Percentiles rank a stretch among this genome's conserved stretches.
Evolutionary conservation across 1,284 basidiomycete species (phyloP).

Genomic region (Boletus semigastroideus): DNA sequence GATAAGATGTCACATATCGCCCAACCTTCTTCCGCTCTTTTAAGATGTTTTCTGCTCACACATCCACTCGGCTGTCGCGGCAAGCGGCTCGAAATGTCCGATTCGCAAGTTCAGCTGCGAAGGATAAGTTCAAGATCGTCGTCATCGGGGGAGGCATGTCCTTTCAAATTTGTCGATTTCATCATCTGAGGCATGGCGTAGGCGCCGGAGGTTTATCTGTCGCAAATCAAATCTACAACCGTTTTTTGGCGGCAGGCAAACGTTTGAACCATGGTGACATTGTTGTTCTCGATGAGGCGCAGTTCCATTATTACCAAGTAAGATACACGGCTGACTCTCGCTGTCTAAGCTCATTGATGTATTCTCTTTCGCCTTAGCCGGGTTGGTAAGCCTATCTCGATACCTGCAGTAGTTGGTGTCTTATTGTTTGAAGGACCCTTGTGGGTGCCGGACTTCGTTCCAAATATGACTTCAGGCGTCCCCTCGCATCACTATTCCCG

Average conservation of each 20-base stretch:
- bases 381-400: constrained; percentile 58
- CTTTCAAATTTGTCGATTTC: neutral
- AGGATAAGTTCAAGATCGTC: constrained; percentile 58
- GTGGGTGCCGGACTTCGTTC: constrained; percentile 85
- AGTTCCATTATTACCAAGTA: constrained; percentile 80
- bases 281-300: constrained; percentile 77
- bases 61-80: constrained; percentile 3
- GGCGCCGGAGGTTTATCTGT: constrained; percentile 78
- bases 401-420: neutral
- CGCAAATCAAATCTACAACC: constrained; percentile 81
- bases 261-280: constrained; percentile 74
- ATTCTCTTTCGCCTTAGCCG: constrained; percentile 48
- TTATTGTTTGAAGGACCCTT: constrained; percentile 68
- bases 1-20: neutral
- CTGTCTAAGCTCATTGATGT: constrained; percentile 8
- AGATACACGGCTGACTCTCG: constrained; percentile 6
- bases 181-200: constrained; percentile 27
- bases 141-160: constrained; percentile 65
- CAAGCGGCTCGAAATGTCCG: constrained; percentile 21
- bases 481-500: constrained; percentile 71
- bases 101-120: constrained; percentile 41
- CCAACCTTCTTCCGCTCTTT: neutral
- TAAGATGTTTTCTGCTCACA: constrained; percentile 15
- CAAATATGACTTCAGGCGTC: constrained; percentile 66
- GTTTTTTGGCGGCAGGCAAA: constrained; percentile 71